Base-by-base conservation (phyloP, 805 yeast species). In the Candida ficus region DNA sequence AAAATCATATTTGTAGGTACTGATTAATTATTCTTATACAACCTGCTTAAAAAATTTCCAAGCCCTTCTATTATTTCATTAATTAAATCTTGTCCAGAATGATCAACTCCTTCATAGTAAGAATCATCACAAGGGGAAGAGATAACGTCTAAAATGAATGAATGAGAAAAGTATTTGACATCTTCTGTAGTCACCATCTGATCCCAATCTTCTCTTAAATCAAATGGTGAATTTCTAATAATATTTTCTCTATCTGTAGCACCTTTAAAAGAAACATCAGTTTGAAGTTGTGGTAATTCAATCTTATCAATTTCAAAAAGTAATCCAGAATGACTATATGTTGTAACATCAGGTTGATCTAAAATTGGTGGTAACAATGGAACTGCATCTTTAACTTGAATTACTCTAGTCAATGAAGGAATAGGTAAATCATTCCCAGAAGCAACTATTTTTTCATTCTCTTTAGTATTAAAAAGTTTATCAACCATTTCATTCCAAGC, bases 321-420 rank as follows among this genome's bases (percentile, higher is more conserved):
- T 51, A 47, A 62, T 52, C 57, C 68, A 53, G 48, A 55, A 50
- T 48, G 70, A 54, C 42, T 63, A 54, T 49, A 51, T 47, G 9
- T 42, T 43, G 16, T 64, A 2, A 68, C 62, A 16, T 16, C 30
- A 8, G 23, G 13, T 13, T n/a, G 19, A 10, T 28, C 31, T 9
- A 25, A 17, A 8, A 32, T 32, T 9, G 83, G 79, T 5, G 89
- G 90, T 20, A 80, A 58, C 42, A 61, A 52, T 0, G 87, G 83
- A 18, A 83, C 77, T 20, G 73, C 52, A 49, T 83, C 90, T 18
- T 66, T 66, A n/a, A 61, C 54, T 51, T 80, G 84, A 9, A 68
- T 69, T 7, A 82, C 76, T 53, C 89, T 66, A 29, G 74, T 66
- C 44, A 65, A 75, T 1, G 54, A 46, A 5, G 54, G 56, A 14